Base-by-base conservation (phyloP, 2,329 filamentous ascomycete species). In the Clonostachys chloroleuca region DNA sequence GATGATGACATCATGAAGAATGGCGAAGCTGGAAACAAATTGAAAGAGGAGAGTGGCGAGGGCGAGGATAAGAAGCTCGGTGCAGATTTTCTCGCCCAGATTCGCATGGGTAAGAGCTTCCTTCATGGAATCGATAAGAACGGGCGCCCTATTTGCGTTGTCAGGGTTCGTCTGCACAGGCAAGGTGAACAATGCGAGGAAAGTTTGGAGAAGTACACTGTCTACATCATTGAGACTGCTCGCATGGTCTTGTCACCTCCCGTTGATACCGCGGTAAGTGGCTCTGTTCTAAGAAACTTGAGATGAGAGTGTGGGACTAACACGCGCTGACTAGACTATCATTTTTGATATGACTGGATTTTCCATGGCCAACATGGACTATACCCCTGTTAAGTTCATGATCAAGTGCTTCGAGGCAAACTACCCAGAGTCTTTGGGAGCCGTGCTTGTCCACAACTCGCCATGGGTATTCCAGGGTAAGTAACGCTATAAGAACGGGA, bases 361-460 rank as follows among this genome's bases (percentile, higher is more conserved):
- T 65, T 88, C 87, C 16, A 77, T 97, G 72, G 86, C 92, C 14
- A 99, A 99, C 68, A 97, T 99, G 94, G 94, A 99, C 66, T 97
- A 97, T 65, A 82, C 88, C 0, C 92, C 94, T 2, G 89, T 99
- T 48, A 99, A 96, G 61, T 99, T 97, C 70, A 96, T 99, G 87
- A 96, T 99, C 67, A 95, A 96, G 68, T 96, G 92, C 66, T 99
- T 99, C 62, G 94, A 99, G 71, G 94, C 94, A 50, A 97, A 99
- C 65, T 99, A 97, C 58, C 94, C 94, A 1, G 94, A 99, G 66
- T 92, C 84, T 43, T 77, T 99, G 2, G 94, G 92, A 30, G 80
- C 87, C 3, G 89, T 97, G 4, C 79, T 97, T 42, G 89, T 99
- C 36, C 94, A 99, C 74, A 96, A 96, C 66, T 85, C 94, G 1